Evolutionary conservation across 2,329 filamentous ascomycete species (phyloP), one percentile per base, ranked within the genome.

Genomic region (Neofusicoccum laricinum): DNA sequence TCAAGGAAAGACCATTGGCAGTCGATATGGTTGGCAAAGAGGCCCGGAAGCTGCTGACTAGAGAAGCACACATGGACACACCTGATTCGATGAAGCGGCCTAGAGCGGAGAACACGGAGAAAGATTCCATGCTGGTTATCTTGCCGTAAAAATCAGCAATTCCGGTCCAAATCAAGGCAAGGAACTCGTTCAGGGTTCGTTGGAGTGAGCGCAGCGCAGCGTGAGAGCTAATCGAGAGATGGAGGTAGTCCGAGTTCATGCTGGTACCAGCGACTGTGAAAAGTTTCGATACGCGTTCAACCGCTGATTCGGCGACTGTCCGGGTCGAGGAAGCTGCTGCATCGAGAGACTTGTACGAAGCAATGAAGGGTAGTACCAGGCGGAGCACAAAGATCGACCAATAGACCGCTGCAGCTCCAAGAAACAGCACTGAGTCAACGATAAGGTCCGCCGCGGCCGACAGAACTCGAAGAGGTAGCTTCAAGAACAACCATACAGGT

Each of bases 391-490:
- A 74, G 38, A 65, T 55, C 25, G 68, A 66, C 72, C 76, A 76
- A 43, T 73, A 85, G 0, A 80, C 73, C 3, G 84, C 79, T 2
- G 70, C 72, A 5, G 89, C 90, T 19, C 87, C 79, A 36, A 86
- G 71, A 43, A 91, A 84, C n/a, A 95, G 83, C 2, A 84, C 83
- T 4, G 86, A 78, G 72, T 98, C 94, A 67, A 96, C 90, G 34
- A 93, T 76, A 49, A 96, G 82, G 71, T 93, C 93, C n/a, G 90
- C 90, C 45, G 88, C 75, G 63, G 87, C 86, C 48, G 93, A 91
- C 10, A 93, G 73, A 45, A 93, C 82, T 53, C 87, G 87, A 21
- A 96, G 80, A 3, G 94, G 88, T 14, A 92, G 85, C 74, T 86
- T 87, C 67, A 90, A 72, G 58, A 87, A 74, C 34, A 88, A 80